Evolutionary conservation across 73 alveolate species (phyloP), one percentile per base, ranked within the genome.

Genomic region (Paraurostyla sp.): DNA sequence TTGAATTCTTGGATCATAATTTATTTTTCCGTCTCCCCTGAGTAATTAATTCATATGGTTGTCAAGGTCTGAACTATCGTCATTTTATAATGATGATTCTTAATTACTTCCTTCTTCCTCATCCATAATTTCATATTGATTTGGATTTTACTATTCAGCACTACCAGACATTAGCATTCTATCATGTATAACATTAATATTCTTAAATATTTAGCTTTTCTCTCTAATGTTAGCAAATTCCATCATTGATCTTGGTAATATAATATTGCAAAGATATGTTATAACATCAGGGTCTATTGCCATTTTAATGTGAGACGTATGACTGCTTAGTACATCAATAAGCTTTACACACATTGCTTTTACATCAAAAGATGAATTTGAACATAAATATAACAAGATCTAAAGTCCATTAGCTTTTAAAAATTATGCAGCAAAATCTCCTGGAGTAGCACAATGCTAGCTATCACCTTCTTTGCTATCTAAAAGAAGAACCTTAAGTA

Each of bases 271-370:
- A 20, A 90, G 41, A 32, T 80, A 90, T n/a, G 92, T 62, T 36
- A 90, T 46, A 0, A 90, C 60, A 40, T 90, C 95, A 0, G 95
- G 68, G 30, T 90, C 95, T 29, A 90, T 90, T 1, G 81, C 50
- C 85, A 90, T 60, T 57, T 90, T 90, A 43, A 80, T 90, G 29
- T 73, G 36, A 0, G 42, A 45, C 13, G 91, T 82, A 43, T 80
- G 92, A 40, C 92, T 36, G 42, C 88, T 50, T 1, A 90, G 59
- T 7, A 90, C 92, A 49, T 90, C 95, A 22, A 90, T 90, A 2
- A 90, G 88, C 80, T 90, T 90, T 0, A 90, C 78, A 42, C 95
- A 90, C 95, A 90, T 90, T 25, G 90, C 76, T 40, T 71, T 90
- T 0, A 90, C 95, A 73, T 91, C 96, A n/a, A 91, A 58, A n/a